Base-by-base conservation (phyloP, 2,329 filamentous ascomycete genomes). In the Xylariaceae sp. region DNA sequence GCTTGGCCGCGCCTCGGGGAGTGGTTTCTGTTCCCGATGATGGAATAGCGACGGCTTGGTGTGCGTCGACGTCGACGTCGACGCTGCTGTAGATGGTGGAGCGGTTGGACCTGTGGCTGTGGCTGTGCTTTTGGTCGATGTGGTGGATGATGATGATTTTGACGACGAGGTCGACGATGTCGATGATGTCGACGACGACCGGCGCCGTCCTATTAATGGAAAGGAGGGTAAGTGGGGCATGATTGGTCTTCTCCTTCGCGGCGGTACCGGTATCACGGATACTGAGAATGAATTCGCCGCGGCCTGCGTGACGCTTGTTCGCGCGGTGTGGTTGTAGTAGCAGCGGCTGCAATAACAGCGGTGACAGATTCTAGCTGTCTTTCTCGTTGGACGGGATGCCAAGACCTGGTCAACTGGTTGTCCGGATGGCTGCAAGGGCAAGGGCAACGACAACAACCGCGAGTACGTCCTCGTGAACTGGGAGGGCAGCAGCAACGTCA, bases 1-100 rank as follows among this genome's bases (percentile, higher is more conserved):
- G 63, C 71, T 72, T 67, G 64, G 75, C 71, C 58, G 75, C 69
- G 69, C 77, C 72, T 52, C 78, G 65, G 64, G 5, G 4, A 58
- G 52, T 13, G 50, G 15, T 44, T 63, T 30, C 3, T 60, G 18
- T 42, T 44, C n/a, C 52, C 57, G 9, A 56, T 4, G 42, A 6
- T 17, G 2, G 57, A 59, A 23, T 30, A 56, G 59, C 11, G 59
- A 59, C 18, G 58, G 18, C 44, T 37, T 52, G 39, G 37, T 51
- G 48, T 42, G 47, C 18, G 57, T 47, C 34, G 50, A 37, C 61
- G 61, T 62, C 4, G 39, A 30, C 23, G 23, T 30, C 23, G 23
- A 30, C 23, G 23, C 23, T 30, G 23, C 23, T 30, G 23, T 30
- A 5, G 23, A 18, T 30, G 23, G 23, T 30, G 23, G 23, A 30